Conservation (phyloP, 164 flowering plant genomes). For the Annona cherimola region DNA sequence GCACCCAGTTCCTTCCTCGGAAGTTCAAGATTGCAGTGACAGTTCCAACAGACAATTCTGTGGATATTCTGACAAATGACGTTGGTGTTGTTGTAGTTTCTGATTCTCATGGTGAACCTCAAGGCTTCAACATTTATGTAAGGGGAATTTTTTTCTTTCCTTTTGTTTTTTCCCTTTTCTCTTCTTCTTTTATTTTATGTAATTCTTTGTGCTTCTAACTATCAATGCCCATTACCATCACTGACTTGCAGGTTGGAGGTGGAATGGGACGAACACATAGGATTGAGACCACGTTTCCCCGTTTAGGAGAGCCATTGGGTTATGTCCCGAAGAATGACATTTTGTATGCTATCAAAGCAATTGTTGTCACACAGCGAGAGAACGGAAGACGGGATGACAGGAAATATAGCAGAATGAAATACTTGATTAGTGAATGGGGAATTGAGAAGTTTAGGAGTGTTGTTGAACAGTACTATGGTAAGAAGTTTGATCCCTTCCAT, state of each 20-base stretch:
- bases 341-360: slow-evolving; percentile 90
- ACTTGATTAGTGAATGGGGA: slow-evolving; percentile 89
- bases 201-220: neutral
- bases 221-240: neutral
- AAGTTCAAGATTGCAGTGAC: slow-evolving; percentile 97
- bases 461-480: slow-evolving; percentile 92
- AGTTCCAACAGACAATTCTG: slow-evolving; percentile 91
- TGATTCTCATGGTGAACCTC: slow-evolving; percentile 83
- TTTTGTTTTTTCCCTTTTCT: neutral
- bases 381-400: slow-evolving; percentile 99
- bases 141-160: slow-evolving; percentile 13
- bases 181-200: neutral
- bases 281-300: slow-evolving; percentile 84
- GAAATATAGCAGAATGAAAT: slow-evolving; percentile 94
- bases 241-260: slow-evolving; percentile 83
- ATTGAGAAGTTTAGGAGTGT: slow-evolving; percentile 90
- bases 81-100: slow-evolving; percentile 88
- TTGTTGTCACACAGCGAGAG: slow-evolving; percentile 93
- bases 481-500: slow-evolving; percentile 77
- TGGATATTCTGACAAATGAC: slow-evolving; percentile 93
- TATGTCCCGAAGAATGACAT: slow-evolving; percentile 96
- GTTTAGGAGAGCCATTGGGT: slow-evolving; percentile 87
- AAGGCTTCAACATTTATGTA: slow-evolving; percentile 92
- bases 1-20: slow-evolving; percentile 94
- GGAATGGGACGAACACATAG: slow-evolving; percentile 99